phyloP scores from a whole-genome alignment of 2,329 filamentous ascomycete genomes.

The Fonsecaea pedrosoi region DNA sequence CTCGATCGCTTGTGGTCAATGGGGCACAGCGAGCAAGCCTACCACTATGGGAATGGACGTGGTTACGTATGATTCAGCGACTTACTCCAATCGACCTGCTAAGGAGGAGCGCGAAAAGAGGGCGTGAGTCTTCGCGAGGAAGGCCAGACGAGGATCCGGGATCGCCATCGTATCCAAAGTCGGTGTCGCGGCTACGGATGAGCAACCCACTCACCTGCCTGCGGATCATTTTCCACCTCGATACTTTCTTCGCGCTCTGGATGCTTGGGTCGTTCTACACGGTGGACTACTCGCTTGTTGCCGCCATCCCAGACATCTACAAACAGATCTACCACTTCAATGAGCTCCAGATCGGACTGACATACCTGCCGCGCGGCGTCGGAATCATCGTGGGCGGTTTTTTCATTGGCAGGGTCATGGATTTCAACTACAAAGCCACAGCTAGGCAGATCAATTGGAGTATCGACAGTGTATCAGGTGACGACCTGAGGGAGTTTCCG shows the following conservation, averaged over 20 bases:
- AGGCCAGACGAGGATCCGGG: background rate
- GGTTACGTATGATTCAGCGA: background rate
- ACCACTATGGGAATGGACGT: slow-evolving; percentile 11
- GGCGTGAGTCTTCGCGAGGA: background rate
- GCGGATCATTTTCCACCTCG: slow-evolving; percentile 27
- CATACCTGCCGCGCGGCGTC: slow-evolving; percentile 41
- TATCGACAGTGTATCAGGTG: slow-evolving; percentile 30
- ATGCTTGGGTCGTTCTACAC: slow-evolving; percentile 49
- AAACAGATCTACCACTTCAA: slow-evolving; percentile 54
- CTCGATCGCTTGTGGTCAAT: slow-evolving; percentile 22
- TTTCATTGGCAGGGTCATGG: slow-evolving; percentile 38
- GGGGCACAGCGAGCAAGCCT: slow-evolving; percentile 4
- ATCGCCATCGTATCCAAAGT: background rate
- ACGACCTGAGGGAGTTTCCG: slow-evolving; percentile 48
- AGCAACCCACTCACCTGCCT: slow-evolving; percentile 24
- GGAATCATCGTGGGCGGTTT: slow-evolving; percentile 39
- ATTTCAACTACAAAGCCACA: slow-evolving; percentile 52
- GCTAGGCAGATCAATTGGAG: slow-evolving; percentile 44
- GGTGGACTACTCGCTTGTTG: slow-evolving; percentile 44
- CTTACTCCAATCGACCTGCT: background rate
- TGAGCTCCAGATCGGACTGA: slow-evolving; percentile 53
- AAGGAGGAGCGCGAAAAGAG: background rate
- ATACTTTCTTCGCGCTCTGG: slow-evolving; percentile 27
- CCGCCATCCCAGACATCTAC: slow-evolving; percentile 55
- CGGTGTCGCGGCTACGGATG: background rate